phyloP scores from a whole-genome alignment of 352 stramenopile species.

The Phytophthora pistaciae region DNA sequence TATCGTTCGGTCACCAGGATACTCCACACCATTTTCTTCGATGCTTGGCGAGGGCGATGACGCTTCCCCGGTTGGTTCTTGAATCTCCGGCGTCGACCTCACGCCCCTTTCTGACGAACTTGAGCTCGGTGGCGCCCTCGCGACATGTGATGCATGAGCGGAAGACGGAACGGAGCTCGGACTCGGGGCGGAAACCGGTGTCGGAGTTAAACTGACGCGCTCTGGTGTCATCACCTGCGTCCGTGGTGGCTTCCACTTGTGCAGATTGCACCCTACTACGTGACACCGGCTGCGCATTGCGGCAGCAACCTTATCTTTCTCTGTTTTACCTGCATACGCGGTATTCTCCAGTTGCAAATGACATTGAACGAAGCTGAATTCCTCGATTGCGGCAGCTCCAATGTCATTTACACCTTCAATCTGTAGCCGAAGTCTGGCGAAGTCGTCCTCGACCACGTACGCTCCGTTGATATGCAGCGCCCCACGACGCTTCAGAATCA shows the following conservation, averaged over 20 bases:
- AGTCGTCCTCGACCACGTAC: constrained; percentile 39
- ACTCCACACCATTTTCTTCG: background rate
- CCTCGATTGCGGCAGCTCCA: constrained; percentile 21
- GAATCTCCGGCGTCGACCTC: background rate
- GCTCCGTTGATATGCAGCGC: constrained; percentile 46
- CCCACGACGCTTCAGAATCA: constrained; percentile 43
- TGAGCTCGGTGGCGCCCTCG: background rate
- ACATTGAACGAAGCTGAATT: constrained; percentile 59
- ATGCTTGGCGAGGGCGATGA: background rate
- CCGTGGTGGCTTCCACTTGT: constrained; percentile 26
- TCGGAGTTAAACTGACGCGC: background rate
- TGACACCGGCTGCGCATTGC: constrained; percentile 57
- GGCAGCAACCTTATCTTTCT: constrained; percentile 13
- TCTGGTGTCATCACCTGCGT: constrained; percentile 2
- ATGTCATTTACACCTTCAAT: constrained; percentile 35
- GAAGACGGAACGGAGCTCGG: background rate
- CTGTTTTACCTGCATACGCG: constrained; percentile 3
- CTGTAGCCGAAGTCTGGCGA: constrained; percentile 54
- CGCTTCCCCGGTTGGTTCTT: background rate
- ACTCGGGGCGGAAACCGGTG: background rate
- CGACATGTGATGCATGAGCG: background rate
- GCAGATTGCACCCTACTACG: constrained; percentile 61
- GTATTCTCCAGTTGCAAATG: constrained; percentile 42
- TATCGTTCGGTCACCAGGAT: background rate
- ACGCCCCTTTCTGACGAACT: background rate